These are phyloP conservation scores for Fusarium sp. DNA, from an alignment of 2,329 filamentous ascomycete species.

Conservation along the genomic window DNA sequence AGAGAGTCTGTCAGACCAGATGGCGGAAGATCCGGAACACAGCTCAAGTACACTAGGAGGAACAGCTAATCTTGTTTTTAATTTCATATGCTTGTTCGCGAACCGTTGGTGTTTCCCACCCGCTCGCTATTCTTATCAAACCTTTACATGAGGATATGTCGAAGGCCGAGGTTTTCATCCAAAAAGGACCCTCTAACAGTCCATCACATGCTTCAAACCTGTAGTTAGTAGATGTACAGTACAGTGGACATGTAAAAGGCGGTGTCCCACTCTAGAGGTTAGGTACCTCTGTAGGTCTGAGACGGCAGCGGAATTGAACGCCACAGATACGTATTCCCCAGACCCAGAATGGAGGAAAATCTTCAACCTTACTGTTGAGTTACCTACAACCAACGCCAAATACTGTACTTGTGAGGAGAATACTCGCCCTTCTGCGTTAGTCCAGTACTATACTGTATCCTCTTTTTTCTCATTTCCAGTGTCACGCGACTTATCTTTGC, in stretches of 20 bases:
- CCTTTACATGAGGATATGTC: neutral
- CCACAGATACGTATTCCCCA: constrained; percentile 41
- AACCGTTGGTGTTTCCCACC: neutral
- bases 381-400: constrained; percentile 31
- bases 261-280: constrained; percentile 23
- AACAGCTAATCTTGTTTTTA: constrained; percentile 30
- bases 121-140: constrained; percentile 2
- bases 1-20: constrained; percentile 18
- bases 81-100: constrained; percentile 22
- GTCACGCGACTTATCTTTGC: constrained; percentile 41
- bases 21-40: constrained; percentile 32
- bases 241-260: constrained; percentile 27
- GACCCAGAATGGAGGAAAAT: constrained; percentile 33
- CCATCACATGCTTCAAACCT: constrained; percentile 33
- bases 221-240: constrained; percentile 1
- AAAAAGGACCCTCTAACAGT: constrained; percentile 11
- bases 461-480: constrained; percentile 18
- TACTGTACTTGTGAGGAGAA: constrained; percentile 18
- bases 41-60: constrained; percentile 11
- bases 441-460: neutral
- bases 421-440: constrained; percentile 27
- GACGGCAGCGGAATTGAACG: constrained; percentile 5
- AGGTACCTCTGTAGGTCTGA: neutral
- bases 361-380: constrained; percentile 17
- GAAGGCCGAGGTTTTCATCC: constrained; percentile 28